Percentiles rank a stretch among this genome's conserved stretches.
These are phyloP conservation scores for Sporothrix phasma DNA, from an alignment of 2,329 filamentous ascomycete genomes.

Conservation along the genomic window DNA sequence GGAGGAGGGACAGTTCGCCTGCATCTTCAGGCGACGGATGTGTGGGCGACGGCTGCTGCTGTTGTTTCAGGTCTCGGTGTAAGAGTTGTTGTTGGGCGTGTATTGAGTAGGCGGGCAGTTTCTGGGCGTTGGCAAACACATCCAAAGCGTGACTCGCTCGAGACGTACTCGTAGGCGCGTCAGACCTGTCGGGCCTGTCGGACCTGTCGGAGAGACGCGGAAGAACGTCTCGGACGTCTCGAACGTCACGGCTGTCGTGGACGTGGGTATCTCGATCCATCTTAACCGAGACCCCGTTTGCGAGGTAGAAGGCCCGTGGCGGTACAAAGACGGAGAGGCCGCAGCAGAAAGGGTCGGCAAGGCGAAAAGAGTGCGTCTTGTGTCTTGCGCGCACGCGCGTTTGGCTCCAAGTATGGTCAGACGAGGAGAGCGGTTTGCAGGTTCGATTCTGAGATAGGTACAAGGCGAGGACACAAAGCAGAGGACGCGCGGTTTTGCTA, in stretches of 20 bases:
- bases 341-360: background rate
- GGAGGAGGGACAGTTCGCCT: background rate
- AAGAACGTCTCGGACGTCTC: conserved; percentile 15
- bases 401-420: background rate
- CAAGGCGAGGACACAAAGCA: background rate
- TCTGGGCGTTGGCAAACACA: conserved; percentile 10
- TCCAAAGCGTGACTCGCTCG: conserved; percentile 17
- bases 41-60: conserved; percentile 13
- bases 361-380: background rate
- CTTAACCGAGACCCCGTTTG: conserved; percentile 14
- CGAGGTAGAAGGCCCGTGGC: background rate
- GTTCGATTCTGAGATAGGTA: background rate
- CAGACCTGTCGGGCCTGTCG: conserved; percentile 21
- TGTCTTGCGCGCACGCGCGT: background rate
- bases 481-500: background rate
- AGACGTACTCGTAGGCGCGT: no score
- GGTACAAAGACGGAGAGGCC: background rate
- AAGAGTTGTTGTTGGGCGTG: conserved; percentile 6
- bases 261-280: conserved; percentile 19
- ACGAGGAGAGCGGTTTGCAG: background rate
- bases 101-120: conserved; percentile 11
- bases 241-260: conserved; percentile 7
- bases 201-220: conserved; percentile 17
- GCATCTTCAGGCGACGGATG: conserved; percentile 1
- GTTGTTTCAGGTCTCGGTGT: conserved; percentile 12